phyloP scores from a whole-genome alignment of 495 filamentous ascomycete genomes.

The Hypomontagnella monticulosa region DNA sequence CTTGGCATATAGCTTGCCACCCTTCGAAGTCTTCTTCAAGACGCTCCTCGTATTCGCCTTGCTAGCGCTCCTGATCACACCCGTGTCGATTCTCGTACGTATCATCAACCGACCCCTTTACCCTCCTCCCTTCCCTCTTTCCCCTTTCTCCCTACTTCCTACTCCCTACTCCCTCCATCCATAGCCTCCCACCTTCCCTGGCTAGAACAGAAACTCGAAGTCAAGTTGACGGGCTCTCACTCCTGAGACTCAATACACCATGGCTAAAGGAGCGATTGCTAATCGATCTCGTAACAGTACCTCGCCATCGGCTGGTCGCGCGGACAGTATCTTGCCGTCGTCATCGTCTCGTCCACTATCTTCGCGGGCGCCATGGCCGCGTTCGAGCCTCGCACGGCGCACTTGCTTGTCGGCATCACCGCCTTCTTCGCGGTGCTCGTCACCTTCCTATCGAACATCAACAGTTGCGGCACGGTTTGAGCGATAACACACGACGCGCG shows the following conservation, averaged over 20 bases:
- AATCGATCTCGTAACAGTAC: background rate
- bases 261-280: too few species aligned
- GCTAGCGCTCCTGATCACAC: slow-evolving; percentile 5
- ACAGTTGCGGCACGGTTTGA: background rate
- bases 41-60: background rate
- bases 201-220: background rate
- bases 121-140: too few species aligned
- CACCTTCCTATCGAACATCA: slow-evolving; percentile 24
- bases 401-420: slow-evolving; percentile 19
- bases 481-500: background rate
- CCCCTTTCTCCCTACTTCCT: too few species aligned
- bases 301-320: slow-evolving; percentile 4
- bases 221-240: too few species aligned
- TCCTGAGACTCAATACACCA: too few species aligned
- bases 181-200: background rate
- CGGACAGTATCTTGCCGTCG: slow-evolving; percentile 5
- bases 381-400: slow-evolving; percentile 15
- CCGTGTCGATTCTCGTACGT: slow-evolving; percentile 18
- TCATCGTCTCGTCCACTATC: background rate
- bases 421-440: slow-evolving; percentile 26
- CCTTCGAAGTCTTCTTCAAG: slow-evolving; percentile 8
- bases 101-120: background rate
- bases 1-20: slow-evolving; percentile 4
- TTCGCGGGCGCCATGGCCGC: slow-evolving; percentile 10
- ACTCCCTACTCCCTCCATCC: too few species aligned